Evolutionary conservation across 495 filamentous ascomycete species (phyloP).

Genomic region (Penicillium riverlandense): DNA sequence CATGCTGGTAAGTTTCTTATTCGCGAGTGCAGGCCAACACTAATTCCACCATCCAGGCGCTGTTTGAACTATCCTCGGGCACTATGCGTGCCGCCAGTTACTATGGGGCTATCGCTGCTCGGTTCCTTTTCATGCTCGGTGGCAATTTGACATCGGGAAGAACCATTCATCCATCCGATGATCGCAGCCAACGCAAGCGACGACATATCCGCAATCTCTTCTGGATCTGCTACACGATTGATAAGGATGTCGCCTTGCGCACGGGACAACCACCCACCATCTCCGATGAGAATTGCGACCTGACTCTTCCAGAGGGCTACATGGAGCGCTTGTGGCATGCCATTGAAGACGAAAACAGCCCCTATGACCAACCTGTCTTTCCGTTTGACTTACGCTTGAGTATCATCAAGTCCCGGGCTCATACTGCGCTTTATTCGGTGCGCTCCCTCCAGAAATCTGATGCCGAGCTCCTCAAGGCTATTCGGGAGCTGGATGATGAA

Average conservation of each 20-base stretch:
- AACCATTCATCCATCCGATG: neutral
- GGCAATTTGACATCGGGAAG: slow-evolving; percentile 19
- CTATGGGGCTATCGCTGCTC: slow-evolving; percentile 32
- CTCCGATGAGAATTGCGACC: slow-evolving; percentile 46
- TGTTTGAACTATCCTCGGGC: slow-evolving; percentile 38
- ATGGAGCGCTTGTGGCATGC: slow-evolving; percentile 23
- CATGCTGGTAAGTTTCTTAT: slow-evolving; percentile 32
- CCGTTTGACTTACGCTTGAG: slow-evolving; percentile 42
- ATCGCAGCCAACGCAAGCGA: slow-evolving; percentile 10
- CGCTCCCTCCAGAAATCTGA: slow-evolving; percentile 40
- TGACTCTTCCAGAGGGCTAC: slow-evolving; percentile 42
- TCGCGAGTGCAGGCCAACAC: neutral
- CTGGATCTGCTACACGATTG: slow-evolving; percentile 46
- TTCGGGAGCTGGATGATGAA: slow-evolving; percentile 46
- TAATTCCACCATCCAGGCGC: slow-evolving; percentile 15
- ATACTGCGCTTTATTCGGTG: slow-evolving; percentile 41
- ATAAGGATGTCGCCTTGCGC: slow-evolving; percentile 44
- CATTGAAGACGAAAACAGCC: slow-evolving; percentile 14
- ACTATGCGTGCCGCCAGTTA: slow-evolving; percentile 39
- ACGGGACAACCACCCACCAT: slow-evolving; percentile 46
- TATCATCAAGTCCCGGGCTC: slow-evolving; percentile 43
- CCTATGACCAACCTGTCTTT: slow-evolving; percentile 27
- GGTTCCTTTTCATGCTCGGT: slow-evolving; percentile 42
- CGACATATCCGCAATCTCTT: slow-evolving; percentile 42
- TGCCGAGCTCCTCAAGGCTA: slow-evolving; percentile 44